These are phyloP conservation scores for Kodamaea laetipori DNA, from an alignment of 805 yeast species.

Conservation along the genomic window DNA sequence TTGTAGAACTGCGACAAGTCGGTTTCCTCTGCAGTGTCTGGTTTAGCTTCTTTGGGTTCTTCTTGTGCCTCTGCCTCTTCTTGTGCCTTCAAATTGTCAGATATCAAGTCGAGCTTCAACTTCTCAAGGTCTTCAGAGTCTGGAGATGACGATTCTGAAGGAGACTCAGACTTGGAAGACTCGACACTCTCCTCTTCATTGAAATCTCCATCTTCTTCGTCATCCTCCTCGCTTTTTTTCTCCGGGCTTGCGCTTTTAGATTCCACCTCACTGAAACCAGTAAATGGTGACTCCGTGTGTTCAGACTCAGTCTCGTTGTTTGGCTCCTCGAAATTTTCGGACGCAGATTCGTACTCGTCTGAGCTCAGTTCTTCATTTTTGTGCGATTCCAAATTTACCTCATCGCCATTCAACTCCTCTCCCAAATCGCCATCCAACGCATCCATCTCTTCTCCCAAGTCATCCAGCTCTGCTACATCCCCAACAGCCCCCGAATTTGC, in stretches of 20 bases:
- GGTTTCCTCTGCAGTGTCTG: too few relatives aligned
- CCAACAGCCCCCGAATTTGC: slow-evolving; percentile 19
- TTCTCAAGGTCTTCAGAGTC: slow-evolving; percentile 16
- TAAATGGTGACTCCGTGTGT: slow-evolving; percentile 14
- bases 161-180: not conserved
- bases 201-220: slow-evolving; percentile 15
- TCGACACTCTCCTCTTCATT: slow-evolving; percentile 24
- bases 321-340: slow-evolving; percentile 27
- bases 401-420: not conserved
- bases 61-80: slow-evolving; percentile 17
- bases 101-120: slow-evolving; percentile 19
- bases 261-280: slow-evolving; percentile 16
- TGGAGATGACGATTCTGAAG: not conserved
- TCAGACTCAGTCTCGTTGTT: not conserved
- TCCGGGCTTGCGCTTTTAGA: slow-evolving; percentile 8
- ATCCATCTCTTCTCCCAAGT: slow-evolving; percentile 14
- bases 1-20: slow-evolving; percentile 34
- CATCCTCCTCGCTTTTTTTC: slow-evolving; percentile 12
- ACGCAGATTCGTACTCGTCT: slow-evolving; percentile 35
- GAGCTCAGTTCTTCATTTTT: slow-evolving; percentile 20
- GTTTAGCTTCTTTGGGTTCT: slow-evolving; percentile 1
- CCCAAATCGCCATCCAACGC: slow-evolving; percentile 18
- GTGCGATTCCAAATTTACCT: slow-evolving; percentile 13
- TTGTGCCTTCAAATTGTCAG: not conserved
- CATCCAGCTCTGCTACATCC: slow-evolving; percentile 21